Evolutionary conservation across 495 filamentous ascomycete genomes (phyloP).

Genomic region (Aspergillus mulundensis): DNA sequence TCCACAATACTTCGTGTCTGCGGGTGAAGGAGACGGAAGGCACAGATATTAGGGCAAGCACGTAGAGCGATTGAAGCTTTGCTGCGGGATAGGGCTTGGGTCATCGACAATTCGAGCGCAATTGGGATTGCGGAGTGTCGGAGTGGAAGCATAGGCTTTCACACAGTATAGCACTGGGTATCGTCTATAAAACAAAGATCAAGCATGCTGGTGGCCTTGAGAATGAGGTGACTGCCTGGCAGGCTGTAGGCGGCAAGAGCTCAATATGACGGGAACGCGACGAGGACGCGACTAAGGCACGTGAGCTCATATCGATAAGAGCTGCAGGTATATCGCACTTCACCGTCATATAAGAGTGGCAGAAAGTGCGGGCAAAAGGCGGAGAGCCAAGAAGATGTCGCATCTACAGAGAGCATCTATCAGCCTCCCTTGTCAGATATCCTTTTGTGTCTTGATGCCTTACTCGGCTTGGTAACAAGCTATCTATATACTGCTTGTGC

Average conservation of each 20-base stretch:
- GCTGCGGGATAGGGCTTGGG: slow-evolving; percentile 14
- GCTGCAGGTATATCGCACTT: not conserved
- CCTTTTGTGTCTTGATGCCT: not conserved
- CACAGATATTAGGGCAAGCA: not conserved
- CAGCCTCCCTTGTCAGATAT: not conserved
- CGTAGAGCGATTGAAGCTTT: not conserved
- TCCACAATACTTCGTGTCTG: not conserved
- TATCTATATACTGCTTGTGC: not conserved
- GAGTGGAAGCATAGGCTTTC: slow-evolving; percentile 30
- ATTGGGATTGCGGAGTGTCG: slow-evolving; percentile 18
- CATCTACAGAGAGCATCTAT: too few species aligned
- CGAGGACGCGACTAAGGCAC: slow-evolving; percentile 34
- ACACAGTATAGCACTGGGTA: not conserved
- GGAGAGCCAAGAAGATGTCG: slow-evolving; percentile 9
- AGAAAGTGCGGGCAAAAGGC: slow-evolving; percentile 23
- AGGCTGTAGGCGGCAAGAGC: slow-evolving; percentile 11
- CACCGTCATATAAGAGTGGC: slow-evolving; percentile 23
- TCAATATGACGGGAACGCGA: slow-evolving; percentile 36
- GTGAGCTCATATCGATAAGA: slow-evolving; percentile 19
- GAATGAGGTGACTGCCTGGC: slow-evolving; percentile 9
- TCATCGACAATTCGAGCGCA: slow-evolving; percentile 16
- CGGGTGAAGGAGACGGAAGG: not conserved
- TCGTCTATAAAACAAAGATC: not conserved
- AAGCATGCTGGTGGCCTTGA: not conserved
- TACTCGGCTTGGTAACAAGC: not conserved